phyloP scores from a whole-genome alignment of 2,329 filamentous ascomycete genomes.

The Epichloe sp. region DNA sequence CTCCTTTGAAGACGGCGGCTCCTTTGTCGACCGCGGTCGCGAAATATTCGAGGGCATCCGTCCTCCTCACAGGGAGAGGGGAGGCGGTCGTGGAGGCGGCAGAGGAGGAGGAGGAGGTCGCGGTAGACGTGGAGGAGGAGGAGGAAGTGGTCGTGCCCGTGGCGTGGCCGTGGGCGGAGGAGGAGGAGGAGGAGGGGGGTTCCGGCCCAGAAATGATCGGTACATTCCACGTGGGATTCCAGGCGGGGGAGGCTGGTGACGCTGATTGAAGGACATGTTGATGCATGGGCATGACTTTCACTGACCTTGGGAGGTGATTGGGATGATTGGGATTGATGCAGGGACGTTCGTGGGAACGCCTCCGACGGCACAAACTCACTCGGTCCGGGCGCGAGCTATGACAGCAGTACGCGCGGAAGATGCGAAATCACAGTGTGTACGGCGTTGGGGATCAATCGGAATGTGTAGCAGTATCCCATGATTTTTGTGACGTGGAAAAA shows the following conservation, averaged over 20 bases:
- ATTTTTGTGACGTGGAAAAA: too few relatives aligned
- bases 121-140: constrained; percentile 13
- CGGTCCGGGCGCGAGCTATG: too few relatives aligned
- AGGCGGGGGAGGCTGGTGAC: neutral
- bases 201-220: constrained; percentile 11
- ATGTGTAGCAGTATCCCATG: too few relatives aligned
- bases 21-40: constrained; percentile 58
- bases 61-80: constrained; percentile 39
- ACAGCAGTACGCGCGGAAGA: too few relatives aligned
- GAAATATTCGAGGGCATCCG: constrained; percentile 56
- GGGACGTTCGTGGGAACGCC: too few relatives aligned
- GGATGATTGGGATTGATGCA: too few relatives aligned
- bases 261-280: neutral
- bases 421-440: too few relatives aligned
- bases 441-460: too few relatives aligned
- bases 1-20: constrained; percentile 54
- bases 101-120: constrained; percentile 17
- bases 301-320: too few relatives aligned
- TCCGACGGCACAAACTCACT: too few relatives aligned
- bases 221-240: constrained; percentile 6
- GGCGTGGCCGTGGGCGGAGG: constrained; percentile 10
- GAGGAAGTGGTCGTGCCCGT: constrained; percentile 12
- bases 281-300: too few relatives aligned
- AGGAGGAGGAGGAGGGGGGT: constrained; percentile 14
- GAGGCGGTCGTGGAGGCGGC: constrained; percentile 16